These are phyloP conservation scores for Penicillium sp. DNA, from an alignment of 2,329 filamentous ascomycete species.

Conservation along the genomic window DNA sequence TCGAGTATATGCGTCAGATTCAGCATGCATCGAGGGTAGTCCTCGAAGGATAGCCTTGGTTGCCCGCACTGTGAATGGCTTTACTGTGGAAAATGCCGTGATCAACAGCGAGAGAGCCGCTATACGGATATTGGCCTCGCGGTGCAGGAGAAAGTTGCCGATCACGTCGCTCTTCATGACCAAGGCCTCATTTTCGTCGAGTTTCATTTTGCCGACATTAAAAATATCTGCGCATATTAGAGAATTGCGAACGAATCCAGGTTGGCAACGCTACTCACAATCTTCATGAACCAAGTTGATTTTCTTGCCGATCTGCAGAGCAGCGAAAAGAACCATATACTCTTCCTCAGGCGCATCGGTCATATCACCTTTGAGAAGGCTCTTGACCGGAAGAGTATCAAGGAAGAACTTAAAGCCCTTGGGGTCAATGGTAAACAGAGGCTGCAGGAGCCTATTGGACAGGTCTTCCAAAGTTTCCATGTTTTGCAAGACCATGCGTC, in stretches of 20 bases:
- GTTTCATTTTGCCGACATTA: constrained; percentile 18
- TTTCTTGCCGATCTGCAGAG: constrained; percentile 70
- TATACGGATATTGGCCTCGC: constrained; percentile 65
- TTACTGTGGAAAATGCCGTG: constrained; percentile 70
- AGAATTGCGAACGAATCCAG: constrained; percentile 12
- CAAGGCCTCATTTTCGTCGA: constrained; percentile 19
- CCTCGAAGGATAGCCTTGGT: constrained; percentile 64
- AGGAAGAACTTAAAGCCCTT: constrained; percentile 50
- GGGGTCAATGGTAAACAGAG: constrained; percentile 35
- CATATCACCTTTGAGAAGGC: constrained; percentile 48
- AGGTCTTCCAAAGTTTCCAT: constrained; percentile 36
- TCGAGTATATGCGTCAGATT: constrained; percentile 81
- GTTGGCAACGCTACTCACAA: constrained; percentile 40
- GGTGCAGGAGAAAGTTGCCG: constrained; percentile 43
- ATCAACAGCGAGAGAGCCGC: constrained; percentile 79
- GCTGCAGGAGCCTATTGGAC: constrained; percentile 37
- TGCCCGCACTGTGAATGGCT: constrained; percentile 63
- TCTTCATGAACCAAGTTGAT: constrained; percentile 67
- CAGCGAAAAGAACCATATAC: constrained; percentile 61
- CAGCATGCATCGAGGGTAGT: constrained; percentile 71
- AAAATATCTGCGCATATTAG: constrained; percentile 28
- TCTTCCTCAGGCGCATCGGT: constrained; percentile 51
- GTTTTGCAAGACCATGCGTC: constrained; percentile 37
- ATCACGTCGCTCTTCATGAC: constrained; percentile 38
- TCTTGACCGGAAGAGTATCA: constrained; percentile 54